These are phyloP conservation scores for Pseudogymnoascus sp. DNA, from an alignment of 2,329 filamentous ascomycete species.

Conservation along the genomic window DNA sequence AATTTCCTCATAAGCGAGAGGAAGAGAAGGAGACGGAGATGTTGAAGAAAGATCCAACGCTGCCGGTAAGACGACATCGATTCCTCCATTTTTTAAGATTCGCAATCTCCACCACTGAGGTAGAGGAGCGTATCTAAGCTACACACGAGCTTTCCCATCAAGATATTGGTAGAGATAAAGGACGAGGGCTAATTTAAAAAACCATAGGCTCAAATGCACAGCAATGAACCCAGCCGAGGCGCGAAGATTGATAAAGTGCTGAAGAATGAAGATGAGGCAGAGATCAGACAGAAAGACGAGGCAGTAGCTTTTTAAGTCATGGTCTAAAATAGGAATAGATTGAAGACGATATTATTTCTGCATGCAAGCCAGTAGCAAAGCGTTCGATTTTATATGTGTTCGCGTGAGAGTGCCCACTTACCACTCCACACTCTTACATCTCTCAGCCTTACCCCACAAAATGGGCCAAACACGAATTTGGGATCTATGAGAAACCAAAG, in stretches of 20 bases:
- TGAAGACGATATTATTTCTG: not conserved
- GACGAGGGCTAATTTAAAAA: slow-evolving; percentile 6
- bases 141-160: not conserved
- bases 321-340: not conserved
- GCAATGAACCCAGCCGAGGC: slow-evolving; percentile 64
- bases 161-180: not conserved
- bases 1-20: slow-evolving; percentile 37
- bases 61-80: slow-evolving; percentile 36
- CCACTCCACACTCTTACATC: not conserved
- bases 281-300: slow-evolving; percentile 50
- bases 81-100: slow-evolving; percentile 24
- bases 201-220: slow-evolving; percentile 51
- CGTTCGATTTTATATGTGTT: not conserved
- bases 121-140: not conserved
- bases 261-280: slow-evolving; percentile 57
- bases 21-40: slow-evolving; percentile 21
- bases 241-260: slow-evolving; percentile 64
- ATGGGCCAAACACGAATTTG: not conserved
- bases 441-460: slow-evolving; percentile 5
- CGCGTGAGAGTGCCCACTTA: not conserved
- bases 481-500: not conserved
- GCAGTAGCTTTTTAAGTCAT: not conserved
- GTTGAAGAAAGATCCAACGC: slow-evolving; percentile 43
- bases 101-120: not conserved
- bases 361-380: not conserved